phyloP scores from a whole-genome alignment of 2,329 filamentous ascomycete species.

The Gnomoniopsis smithogilvyi region DNA sequence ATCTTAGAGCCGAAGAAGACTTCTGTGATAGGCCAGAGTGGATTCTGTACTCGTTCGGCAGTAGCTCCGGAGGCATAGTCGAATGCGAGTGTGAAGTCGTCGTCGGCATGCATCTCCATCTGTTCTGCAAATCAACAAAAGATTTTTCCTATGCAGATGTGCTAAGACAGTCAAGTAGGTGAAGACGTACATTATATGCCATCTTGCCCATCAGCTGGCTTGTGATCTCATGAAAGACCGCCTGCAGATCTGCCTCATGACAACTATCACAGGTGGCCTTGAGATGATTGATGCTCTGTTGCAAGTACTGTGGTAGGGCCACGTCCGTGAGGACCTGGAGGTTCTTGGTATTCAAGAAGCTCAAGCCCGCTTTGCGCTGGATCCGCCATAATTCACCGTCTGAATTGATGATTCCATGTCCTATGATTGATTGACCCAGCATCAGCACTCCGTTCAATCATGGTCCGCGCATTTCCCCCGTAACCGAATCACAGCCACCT shows the following conservation, averaged over 20 bases:
- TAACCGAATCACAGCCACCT: conserved; percentile 6
- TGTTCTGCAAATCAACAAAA: conserved; percentile 22
- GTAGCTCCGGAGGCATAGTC: conserved; percentile 60
- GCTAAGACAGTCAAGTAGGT: not conserved
- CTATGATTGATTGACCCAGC: conserved; percentile 24
- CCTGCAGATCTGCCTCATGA: conserved; percentile 50
- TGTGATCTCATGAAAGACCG: conserved; percentile 61
- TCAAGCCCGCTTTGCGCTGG: conserved; percentile 59
- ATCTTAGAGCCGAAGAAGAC: conserved; percentile 45
- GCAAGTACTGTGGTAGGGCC: conserved; percentile 53
- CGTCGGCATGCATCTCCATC: conserved; percentile 63
- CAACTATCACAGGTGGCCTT: conserved; percentile 25
- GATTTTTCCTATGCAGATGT: not conserved
- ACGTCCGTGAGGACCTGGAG: conserved; percentile 54
- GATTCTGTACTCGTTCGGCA: conserved; percentile 63
- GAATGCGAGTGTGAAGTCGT: conserved; percentile 59
- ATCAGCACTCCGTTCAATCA: not conserved
- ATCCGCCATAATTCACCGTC: conserved; percentile 62
- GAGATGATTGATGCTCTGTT: conserved; percentile 38
- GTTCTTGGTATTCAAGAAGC: conserved; percentile 57
- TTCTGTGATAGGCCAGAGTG: conserved; percentile 59
- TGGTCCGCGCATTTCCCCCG: not conserved
- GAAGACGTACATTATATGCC: conserved; percentile 53
- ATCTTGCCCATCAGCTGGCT: conserved; percentile 65
- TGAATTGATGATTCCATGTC: conserved; percentile 64